Base-by-base conservation (phyloP, 345 rosid genomes). In the Raphanus sativus region DNA sequence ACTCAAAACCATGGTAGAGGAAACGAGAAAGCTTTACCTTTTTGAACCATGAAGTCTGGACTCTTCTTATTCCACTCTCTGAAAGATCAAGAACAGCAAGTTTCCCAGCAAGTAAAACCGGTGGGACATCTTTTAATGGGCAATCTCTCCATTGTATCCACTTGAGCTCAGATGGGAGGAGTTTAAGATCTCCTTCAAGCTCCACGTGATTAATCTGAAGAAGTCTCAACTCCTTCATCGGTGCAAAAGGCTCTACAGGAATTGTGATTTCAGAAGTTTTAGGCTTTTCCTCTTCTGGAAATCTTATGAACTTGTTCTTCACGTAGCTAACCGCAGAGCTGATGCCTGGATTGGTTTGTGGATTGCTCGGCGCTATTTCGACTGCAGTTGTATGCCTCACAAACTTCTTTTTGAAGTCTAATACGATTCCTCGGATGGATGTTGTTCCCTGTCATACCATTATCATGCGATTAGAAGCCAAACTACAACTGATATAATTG, bases 111-210 rank as follows among this genome's bases (percentile, higher is more conserved):
- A 52, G 70, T 66, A 82, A n/a, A 59, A 83, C 78, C 17, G 81
- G 60, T 54, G 90, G 90, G 42, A 91, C 82, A 17, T 59, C 67
- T 81, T 76, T 65, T 75, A 85, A 40, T 3, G 85, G 80, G 69
- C 92, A 89, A 26, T 83, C 83, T 80, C 82, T 86, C 97, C 92
- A 89, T 24, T 84, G 90, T 21, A 91, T 84, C 89, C 94, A 91
- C 79, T 81, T 87, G 66, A 91, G 60, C 32, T 78, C 85, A 34
- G 61, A 56, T 25, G 94, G 90, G 58, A 91, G 83, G 38, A 30
- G 71, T 40, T 84, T 80, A 38, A 83, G 84, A 10, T 77, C 71
- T 52, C 97, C 97, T 70, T 83, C 77, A 70, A 91, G 64, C 45
- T 80, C 77, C 62, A 70, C 84, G 65, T 87, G 15, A 77, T 88